Conservation (phyloP, 495 filamentous ascomycete genomes). For the Tuber melanosporum region DNA sequence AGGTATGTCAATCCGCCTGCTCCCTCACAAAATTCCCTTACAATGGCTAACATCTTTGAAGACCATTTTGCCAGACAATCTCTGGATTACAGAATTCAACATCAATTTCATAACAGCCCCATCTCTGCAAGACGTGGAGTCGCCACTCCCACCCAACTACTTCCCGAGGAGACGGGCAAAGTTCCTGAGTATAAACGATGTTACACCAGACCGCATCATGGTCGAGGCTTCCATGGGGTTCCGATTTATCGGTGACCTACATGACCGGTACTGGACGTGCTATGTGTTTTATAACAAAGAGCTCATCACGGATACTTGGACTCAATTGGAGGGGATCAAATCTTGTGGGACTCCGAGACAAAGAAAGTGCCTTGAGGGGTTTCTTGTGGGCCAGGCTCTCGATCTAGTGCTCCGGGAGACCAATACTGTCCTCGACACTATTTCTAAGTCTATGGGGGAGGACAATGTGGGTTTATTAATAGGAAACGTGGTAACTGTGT, state of each 20-base stretch:
- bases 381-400: neutral
- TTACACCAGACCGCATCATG: neutral
- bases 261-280: slow-evolving; percentile 3
- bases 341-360: neutral
- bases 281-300: neutral
- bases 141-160: neutral
- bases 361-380: slow-evolving; percentile 4
- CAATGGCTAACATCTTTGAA: neutral
- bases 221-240: neutral
- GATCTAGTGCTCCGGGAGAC: neutral
- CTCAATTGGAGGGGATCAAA: neutral
- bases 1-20: neutral
- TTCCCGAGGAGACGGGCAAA: neutral
- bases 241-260: slow-evolving; percentile 3
- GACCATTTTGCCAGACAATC: slow-evolving; percentile 5
- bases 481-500: neutral
- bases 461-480: neutral
- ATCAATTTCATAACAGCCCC: slow-evolving; percentile 2
- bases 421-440: neutral
- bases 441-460: neutral
- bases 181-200: neutral
- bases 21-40: neutral
- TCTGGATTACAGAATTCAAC: slow-evolving; percentile 5
- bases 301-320: neutral
- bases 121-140: neutral